A percentile compares a stretch with the other conserved stretches of the same genome.
Evolutionary conservation across 192 early-diverging fungal genomes (phyloP).

Genomic region (Backusella tarrabulga): DNA sequence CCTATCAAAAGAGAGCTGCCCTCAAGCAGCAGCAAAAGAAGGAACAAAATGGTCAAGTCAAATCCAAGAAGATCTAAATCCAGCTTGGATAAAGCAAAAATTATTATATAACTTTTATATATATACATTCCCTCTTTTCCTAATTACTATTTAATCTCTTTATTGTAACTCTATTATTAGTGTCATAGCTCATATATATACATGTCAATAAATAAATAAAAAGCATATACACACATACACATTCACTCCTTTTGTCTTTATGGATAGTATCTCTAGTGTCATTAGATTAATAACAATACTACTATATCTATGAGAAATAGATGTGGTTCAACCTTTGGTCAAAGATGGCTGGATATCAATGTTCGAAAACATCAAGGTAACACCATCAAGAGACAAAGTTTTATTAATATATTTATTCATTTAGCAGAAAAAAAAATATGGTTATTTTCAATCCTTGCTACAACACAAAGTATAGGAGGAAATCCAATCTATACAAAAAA

Average conservation of each 20-base stretch:
- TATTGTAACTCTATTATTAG: conserved; percentile 1
- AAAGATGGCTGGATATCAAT: not conserved
- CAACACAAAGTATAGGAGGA: too few relatives aligned
- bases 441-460: too few relatives aligned
- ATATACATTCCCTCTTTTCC: not conserved
- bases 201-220: not conserved
- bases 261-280: not conserved
- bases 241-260: not conserved
- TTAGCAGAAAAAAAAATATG: too few relatives aligned
- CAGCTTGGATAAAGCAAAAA: not conserved
- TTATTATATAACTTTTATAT: not conserved
- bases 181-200: not conserved
- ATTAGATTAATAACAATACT: not conserved
- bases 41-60: conserved; percentile 3
- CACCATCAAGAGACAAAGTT: not conserved
- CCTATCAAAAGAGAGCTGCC: conserved; percentile 66
- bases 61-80: conserved; percentile 27
- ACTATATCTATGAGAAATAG: not conserved
- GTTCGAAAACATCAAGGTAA: not conserved
- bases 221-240: not conserved
- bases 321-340: too few relatives aligned
- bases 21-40: conserved; percentile 12
- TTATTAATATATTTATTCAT: not conserved
- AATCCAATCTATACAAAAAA: too few relatives aligned
- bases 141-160: not conserved